Evolutionary conservation across 495 filamentous ascomycete species (phyloP), one percentile per base, ranked within the genome.

Genomic region (Aspergillus sparsus): DNA sequence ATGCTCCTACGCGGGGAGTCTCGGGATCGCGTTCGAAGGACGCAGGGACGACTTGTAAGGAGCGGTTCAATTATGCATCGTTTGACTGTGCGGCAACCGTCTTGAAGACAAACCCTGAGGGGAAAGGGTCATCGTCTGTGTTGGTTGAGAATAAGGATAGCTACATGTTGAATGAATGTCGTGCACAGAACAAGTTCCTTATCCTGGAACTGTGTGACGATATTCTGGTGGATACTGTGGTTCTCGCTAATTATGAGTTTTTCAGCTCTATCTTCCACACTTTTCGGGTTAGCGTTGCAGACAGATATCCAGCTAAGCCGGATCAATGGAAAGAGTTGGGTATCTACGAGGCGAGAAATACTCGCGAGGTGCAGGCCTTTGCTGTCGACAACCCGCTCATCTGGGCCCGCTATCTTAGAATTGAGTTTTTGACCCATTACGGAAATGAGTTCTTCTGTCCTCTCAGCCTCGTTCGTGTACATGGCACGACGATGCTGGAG

Each of bases 381-480:
- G 76, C 93, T 31, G 82, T 98, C 33, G 88, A 94, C 68, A 92
- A 97, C 66, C 92, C 94, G 39, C 85, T 92, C 55, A 97, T 98
- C 47, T 98, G 94, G 89, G 92, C 94, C 55, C 84, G 92, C 57
- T 98, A 98, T 73, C 69, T 98, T 31, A 83, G 90, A 36, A 83
- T 98, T 61, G 94, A 98, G 74, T 92, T 97, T 62, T 74, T 98
- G 59, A 91, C 82, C 6, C 94, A 98, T 69, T 98, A 93, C 74
- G 94, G 94, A 11, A 91, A 92, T 67, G 94, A 98, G 69, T 98
- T 90, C 69, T 98, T 93, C 74, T 98, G 94, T 62, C 94, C 94
- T 3, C 74, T 98, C 37, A 96, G 91, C 65, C 74, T 98, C 16
- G 79, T 98, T 35, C 85, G 94, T 49, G 89, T 97, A 10, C 94